Evolutionary conservation across 1,284 basidiomycete species (phyloP), one percentile per base, ranked within the genome.

Genomic region (Malassezia pachydermatis): DNA sequence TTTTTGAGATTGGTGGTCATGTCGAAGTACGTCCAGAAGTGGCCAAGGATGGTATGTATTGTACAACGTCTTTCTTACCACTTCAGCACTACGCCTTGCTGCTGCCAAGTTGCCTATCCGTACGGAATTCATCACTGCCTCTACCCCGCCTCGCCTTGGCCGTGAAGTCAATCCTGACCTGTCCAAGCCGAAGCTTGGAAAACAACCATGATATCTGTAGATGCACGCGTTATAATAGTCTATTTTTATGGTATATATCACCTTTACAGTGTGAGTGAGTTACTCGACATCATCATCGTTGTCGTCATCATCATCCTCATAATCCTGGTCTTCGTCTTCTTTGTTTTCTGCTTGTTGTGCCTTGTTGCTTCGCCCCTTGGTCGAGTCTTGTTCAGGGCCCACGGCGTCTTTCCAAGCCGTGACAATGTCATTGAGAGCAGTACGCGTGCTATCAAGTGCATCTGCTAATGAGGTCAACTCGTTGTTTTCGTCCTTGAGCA

Each of bases 1-100:
- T 98, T 19, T 87, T 98, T 59, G 94, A 98, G 72, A 83, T 98
- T 60, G 88, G 89, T 0, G 92, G 92, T 5, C 79, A 78, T 4
- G 64, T 70, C 11, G 86, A 85, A 9, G 84, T 98, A 53, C 82
- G 89, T 59, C 85, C 88, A 63, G 89, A 95, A 71, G 79, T 96
- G 41, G 92, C 94, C 17, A 81, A 85, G 63, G 87, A 94, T 70
- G 86, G 89, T 90, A 61, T 51, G 79, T 68, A 14, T 38, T 13
- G 3, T 11, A 3, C 29, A 9, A 19, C 14, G 9, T 22, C 19
- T 38, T 13, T 16, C 17, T 20, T n/a, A 16, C 43, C 1, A 41
- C 33, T 3, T 4, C 52, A 92, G 90, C 88, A 4, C 79, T 96
- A 46, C 84, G 86, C 42, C 81, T 88, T 54, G 92, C 88, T 5